Evolutionary conservation across 2,329 filamentous ascomycete genomes (phyloP).

Genomic region (Aspergillus pseudonomiae): DNA sequence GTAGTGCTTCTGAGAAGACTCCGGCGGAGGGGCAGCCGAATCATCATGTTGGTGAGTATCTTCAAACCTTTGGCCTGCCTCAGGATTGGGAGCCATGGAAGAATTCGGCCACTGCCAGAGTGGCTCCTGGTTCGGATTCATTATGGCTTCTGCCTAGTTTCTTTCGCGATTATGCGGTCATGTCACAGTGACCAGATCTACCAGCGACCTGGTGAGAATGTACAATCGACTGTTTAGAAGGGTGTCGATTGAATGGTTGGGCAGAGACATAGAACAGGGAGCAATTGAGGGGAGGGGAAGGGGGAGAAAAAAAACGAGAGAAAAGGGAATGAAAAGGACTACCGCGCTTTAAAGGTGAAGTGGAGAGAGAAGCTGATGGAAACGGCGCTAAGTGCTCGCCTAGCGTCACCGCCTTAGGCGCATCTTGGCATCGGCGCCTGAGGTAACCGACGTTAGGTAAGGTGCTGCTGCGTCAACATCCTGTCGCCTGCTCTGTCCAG

Average conservation of each 20-base stretch:
- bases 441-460: constrained; percentile 14
- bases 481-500: constrained; percentile 33
- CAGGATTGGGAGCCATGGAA: constrained; percentile 13
- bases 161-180: constrained; percentile 7
- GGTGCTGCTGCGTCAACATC: constrained; percentile 36
- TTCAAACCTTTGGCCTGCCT: constrained; percentile 14
- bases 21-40: constrained; percentile 19
- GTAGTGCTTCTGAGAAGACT: constrained; percentile 56
- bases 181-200: constrained; percentile 19
- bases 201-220: constrained; percentile 17
- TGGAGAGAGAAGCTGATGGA: constrained; percentile 15
- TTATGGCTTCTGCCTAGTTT: constrained; percentile 12
- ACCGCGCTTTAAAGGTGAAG: constrained; percentile 1
- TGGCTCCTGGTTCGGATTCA: constrained; percentile 27
- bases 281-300: constrained; percentile 12
- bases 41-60: constrained; percentile 17
- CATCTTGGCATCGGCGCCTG: constrained; percentile 19
- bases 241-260: background rate
- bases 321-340: constrained; percentile 15
- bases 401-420: constrained; percentile 26
- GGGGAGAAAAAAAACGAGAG: constrained; percentile 20
- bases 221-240: constrained; percentile 2
- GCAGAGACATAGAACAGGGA: background rate
- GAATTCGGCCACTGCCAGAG: constrained; percentile 30
- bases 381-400: constrained; percentile 25